Evolutionary conservation across 495 filamentous ascomycete genomes (phyloP).

Genomic region (Penicillium pancosmium): DNA sequence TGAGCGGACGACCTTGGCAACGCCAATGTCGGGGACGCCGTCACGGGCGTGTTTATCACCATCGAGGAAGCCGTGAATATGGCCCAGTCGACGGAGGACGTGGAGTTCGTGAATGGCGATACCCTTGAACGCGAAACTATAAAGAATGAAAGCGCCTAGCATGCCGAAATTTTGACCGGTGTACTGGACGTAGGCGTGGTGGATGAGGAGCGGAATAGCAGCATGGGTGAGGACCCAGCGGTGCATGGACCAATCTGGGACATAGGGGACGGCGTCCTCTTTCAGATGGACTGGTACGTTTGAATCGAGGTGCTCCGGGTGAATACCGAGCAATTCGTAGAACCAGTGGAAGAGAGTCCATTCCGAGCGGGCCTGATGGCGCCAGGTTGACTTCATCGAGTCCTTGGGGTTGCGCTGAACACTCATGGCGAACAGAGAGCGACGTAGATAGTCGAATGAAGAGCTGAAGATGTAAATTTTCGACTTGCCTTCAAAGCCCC

Average conservation of each 20-base stretch:
- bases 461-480: neutral
- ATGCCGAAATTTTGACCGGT: conserved; percentile 30
- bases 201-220: conserved; percentile 28
- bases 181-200: conserved; percentile 31
- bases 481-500: neutral
- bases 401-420: conserved; percentile 33
- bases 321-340: conserved; percentile 34
- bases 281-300: conserved; percentile 30
- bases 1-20: conserved; percentile 33
- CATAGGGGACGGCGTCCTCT: conserved; percentile 30
- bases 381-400: conserved; percentile 44
- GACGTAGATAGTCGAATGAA: neutral
- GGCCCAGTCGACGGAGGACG: conserved; percentile 33
- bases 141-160: conserved; percentile 31
- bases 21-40: conserved; percentile 39
- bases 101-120: conserved; percentile 38
- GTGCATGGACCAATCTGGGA: conserved; percentile 36
- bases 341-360: conserved; percentile 40
- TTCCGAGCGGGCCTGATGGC: conserved; percentile 27
- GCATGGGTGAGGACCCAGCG: conserved; percentile 35
- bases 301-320: conserved; percentile 31
- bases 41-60: conserved; percentile 43
- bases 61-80: conserved; percentile 38
- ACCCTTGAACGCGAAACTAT: conserved; percentile 32
- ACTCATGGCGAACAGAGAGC: conserved; percentile 10